Evolutionary conservation across 768 basidiomycete species (phyloP).

Genomic region (Cyclocybe aegerita): DNA sequence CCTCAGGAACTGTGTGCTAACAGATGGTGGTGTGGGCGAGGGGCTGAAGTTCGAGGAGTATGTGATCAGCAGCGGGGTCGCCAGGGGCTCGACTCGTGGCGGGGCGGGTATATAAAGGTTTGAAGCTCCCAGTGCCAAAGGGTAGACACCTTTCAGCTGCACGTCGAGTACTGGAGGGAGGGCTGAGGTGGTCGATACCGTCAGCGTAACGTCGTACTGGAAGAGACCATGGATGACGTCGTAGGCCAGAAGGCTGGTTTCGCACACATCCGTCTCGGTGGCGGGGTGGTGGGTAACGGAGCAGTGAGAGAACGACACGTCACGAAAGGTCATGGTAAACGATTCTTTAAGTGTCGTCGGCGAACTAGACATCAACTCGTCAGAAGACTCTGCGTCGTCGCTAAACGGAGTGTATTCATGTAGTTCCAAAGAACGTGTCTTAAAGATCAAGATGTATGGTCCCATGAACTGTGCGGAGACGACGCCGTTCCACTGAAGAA

Average conservation of each 20-base stretch:
- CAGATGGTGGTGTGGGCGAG: slow-evolving; percentile 10
- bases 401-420: slow-evolving; percentile 28
- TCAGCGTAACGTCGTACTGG: slow-evolving; percentile 37
- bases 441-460: slow-evolving; percentile 51
- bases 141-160: slow-evolving; percentile 40
- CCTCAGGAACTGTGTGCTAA: slow-evolving; percentile 1
- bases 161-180: slow-evolving; percentile 30
- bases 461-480: slow-evolving; percentile 45
- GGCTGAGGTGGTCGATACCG: slow-evolving; percentile 6
- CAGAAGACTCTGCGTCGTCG: slow-evolving; percentile 3
- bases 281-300: slow-evolving; percentile 1
- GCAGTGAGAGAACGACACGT: slow-evolving; percentile 40
- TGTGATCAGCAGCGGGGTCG: background rate
- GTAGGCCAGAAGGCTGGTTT: slow-evolving; percentile 43
- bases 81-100: background rate
- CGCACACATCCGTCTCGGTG: slow-evolving; percentile 10
- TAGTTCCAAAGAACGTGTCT: slow-evolving; percentile 50
- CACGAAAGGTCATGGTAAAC: slow-evolving; percentile 38
- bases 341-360: slow-evolving; percentile 17
- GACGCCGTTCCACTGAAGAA: slow-evolving; percentile 38
- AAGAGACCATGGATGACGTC: slow-evolving; percentile 51
- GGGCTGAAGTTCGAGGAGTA: slow-evolving; percentile 11
- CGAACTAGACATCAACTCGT: background rate
- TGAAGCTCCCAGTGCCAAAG: slow-evolving; percentile 30
- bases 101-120: slow-evolving; percentile 6